Evolutionary conservation across 2,329 filamentous ascomycete species (phyloP).

Genomic region (Fusarium sp.): DNA sequence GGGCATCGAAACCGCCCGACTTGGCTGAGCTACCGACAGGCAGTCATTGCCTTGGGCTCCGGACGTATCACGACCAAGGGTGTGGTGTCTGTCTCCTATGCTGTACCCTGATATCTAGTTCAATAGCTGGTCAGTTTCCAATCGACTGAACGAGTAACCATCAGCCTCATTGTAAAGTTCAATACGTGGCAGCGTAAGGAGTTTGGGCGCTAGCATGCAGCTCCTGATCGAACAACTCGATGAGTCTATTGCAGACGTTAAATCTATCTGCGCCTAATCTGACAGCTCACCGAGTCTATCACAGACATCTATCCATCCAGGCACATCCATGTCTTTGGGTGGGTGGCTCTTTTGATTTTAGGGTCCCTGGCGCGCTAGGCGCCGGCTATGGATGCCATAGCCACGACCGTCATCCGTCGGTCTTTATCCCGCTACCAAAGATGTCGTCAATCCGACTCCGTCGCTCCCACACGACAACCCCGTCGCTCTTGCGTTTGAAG

Average conservation of each 20-base stretch:
- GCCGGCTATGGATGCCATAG: conserved; percentile 9
- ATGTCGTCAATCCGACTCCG: conserved; percentile 64
- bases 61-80: background rate
- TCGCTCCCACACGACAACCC: conserved; percentile 67
- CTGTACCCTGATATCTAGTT: background rate
- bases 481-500: conserved; percentile 67
- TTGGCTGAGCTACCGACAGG: conserved; percentile 5
- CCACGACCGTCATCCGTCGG: conserved; percentile 14
- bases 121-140: background rate
- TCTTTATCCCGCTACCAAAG: conserved; percentile 65
- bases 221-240: background rate
- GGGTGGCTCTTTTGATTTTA: conserved; percentile 13
- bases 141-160: background rate
- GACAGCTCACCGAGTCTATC: conserved; percentile 25
- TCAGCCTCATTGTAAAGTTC: background rate
- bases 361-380: conserved; percentile 9
- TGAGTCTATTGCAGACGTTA: conserved; percentile 2
- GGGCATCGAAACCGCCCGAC: background rate
- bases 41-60: background rate
- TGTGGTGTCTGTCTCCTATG: background rate
- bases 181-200: conserved; percentile 15
- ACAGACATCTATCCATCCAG: conserved; percentile 2
- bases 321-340: conserved; percentile 8
- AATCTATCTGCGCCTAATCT: conserved; percentile 2
- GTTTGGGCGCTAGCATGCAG: background rate